Conservation (phyloP, 1,139 yeast species). For the Sugiyamaella pinicola region DNA sequence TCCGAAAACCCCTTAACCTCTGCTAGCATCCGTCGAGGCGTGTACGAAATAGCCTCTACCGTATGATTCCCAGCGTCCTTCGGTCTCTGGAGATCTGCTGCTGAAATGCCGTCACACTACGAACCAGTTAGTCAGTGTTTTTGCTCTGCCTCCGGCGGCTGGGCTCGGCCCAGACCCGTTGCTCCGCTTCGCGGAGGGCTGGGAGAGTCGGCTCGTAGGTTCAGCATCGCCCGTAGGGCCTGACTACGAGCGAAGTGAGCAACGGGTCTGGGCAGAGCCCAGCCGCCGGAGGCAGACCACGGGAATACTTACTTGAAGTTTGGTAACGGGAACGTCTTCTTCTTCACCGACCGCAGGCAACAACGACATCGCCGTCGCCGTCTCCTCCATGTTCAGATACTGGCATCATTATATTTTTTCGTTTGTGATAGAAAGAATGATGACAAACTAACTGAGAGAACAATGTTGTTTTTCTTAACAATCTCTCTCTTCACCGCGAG, state of each 20-base stretch:
- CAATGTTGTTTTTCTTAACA: too few relatives aligned
- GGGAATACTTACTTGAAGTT: slow-evolving; percentile 40
- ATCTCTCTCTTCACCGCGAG: too few relatives aligned
- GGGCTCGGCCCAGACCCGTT: slow-evolving; percentile 17
- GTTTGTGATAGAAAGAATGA: too few relatives aligned
- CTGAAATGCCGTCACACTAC: slow-evolving; percentile 83
- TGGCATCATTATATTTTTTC: not conserved
- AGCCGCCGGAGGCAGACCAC: not conserved
- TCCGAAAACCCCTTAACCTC: slow-evolving; percentile 92
- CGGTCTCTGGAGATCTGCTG: slow-evolving; percentile 76
- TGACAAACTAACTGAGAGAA: too few relatives aligned
- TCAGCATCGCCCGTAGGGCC: too few relatives aligned
- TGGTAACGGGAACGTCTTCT: slow-evolving; percentile 47
- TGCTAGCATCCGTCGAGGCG: slow-evolving; percentile 76
- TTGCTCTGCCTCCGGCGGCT: slow-evolving; percentile 17
- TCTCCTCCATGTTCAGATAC: slow-evolving; percentile 2
- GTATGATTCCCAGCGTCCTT: slow-evolving; percentile 85
- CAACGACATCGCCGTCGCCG: not conserved
- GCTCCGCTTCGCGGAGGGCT: not conserved
- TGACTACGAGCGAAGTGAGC: not conserved
- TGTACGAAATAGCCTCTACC: slow-evolving; percentile 88
- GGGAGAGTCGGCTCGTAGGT: too few relatives aligned
- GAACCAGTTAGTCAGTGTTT: not conserved
- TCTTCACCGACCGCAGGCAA: slow-evolving; percentile 39
- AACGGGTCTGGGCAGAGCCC: slow-evolving; percentile 3